A percentile compares a stretch with the other conserved stretches of the same genome.
These are phyloP conservation scores for Debaryomyces sp. DNA, from an alignment of 1,139 yeast species.

Conservation along the genomic window DNA sequence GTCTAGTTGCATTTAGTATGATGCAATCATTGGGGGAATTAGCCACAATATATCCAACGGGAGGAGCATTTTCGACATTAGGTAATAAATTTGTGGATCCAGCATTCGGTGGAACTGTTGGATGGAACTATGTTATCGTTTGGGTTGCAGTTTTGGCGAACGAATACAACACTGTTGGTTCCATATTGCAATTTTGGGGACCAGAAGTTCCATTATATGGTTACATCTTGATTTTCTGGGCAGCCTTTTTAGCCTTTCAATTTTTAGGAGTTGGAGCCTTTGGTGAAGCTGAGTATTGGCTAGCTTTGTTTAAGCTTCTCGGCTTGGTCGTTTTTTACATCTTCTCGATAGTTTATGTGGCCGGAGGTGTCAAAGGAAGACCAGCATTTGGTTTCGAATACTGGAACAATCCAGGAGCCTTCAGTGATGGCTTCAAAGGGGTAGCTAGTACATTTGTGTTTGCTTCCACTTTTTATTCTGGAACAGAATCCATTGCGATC, in stretches of 20 bases:
- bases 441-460: constrained; percentile 71
- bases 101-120: constrained; percentile 62
- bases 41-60: constrained; percentile 54
- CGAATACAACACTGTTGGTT: constrained; percentile 58
- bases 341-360: constrained; percentile 58
- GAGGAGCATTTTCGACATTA: constrained; percentile 56
- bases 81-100: constrained; percentile 57
- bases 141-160: constrained; percentile 65
- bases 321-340: constrained; percentile 61
- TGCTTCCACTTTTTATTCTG: constrained; percentile 63
- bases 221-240: constrained; percentile 59
- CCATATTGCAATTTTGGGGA: constrained; percentile 60
- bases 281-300: constrained; percentile 72
- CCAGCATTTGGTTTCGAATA: constrained; percentile 55
- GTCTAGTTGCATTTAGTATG: constrained; percentile 58
- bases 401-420: constrained; percentile 56
- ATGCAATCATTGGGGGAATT: constrained; percentile 63
- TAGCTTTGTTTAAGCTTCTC: constrained; percentile 57
- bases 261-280: constrained; percentile 59
- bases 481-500: constrained; percentile 60
- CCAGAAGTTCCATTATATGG: constrained; percentile 63
- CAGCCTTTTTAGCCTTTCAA: constrained; percentile 54
- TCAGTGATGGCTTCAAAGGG: constrained; percentile 62
- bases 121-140: constrained; percentile 64
- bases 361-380: constrained; percentile 65